Percentiles rank a stretch among this genome's conserved stretches.
phyloP scores from a whole-genome alignment of 2,329 filamentous ascomycete species.

The Aureobasidium sp. region DNA sequence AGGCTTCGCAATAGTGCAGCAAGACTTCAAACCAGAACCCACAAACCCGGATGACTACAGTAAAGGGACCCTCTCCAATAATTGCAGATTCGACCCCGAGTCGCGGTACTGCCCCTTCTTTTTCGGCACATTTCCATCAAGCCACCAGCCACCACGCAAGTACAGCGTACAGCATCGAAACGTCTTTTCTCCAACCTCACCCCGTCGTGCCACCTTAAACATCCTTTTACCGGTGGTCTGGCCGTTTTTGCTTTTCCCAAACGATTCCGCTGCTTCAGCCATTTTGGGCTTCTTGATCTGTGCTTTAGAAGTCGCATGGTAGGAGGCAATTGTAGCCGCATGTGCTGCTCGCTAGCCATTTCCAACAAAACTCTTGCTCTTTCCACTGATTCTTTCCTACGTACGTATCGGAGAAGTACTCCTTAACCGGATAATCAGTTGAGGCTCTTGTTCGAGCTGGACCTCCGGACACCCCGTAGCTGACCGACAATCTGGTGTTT shows the following conservation, averaged over 20 bases:
- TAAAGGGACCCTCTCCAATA: background rate
- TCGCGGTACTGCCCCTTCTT: background rate
- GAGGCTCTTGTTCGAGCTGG: background rate
- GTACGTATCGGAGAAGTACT: background rate
- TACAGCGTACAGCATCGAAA: background rate
- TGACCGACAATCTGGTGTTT: background rate
- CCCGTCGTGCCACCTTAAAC: background rate
- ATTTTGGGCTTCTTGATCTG: background rate
- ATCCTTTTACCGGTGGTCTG: background rate
- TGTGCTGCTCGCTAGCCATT: background rate
- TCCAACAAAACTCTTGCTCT: background rate
- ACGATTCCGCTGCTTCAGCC: background rate
- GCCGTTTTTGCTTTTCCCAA: background rate
- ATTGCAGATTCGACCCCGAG: background rate
- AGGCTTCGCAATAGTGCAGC: background rate
- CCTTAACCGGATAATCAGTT: background rate
- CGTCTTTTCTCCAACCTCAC: constrained; percentile 1
- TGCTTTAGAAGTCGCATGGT: background rate
- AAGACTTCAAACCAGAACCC: background rate
- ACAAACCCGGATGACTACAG: background rate
- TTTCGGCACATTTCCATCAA: constrained; percentile 8
- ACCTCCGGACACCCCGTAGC: background rate
- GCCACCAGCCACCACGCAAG: constrained; percentile 3
- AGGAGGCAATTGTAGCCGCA: constrained; percentile 1
- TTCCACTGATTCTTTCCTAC: background rate